These are phyloP conservation scores for Aspergillus arachidicola DNA, from an alignment of 2,329 filamentous ascomycete genomes.

Conservation along the genomic window DNA sequence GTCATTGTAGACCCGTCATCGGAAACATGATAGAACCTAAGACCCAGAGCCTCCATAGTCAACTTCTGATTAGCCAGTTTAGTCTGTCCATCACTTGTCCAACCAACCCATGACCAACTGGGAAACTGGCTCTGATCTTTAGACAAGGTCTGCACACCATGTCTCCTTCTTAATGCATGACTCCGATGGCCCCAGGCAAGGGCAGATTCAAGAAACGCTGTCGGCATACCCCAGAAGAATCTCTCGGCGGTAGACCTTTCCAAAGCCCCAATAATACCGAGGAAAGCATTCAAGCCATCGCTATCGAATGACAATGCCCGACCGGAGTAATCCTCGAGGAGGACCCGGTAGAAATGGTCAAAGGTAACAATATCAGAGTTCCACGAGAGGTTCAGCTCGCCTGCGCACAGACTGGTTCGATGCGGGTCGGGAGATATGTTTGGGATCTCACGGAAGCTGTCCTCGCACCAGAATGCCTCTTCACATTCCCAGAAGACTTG, in stretches of 20 bases:
- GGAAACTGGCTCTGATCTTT: not conserved
- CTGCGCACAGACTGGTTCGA: not conserved
- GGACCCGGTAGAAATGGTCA: not conserved
- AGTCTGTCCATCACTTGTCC: not conserved
- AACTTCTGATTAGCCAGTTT: not conserved
- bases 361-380: not conserved
- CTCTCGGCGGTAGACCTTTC: not conserved
- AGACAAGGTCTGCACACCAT: not conserved
- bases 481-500: conserved; percentile 4
- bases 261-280: not conserved
- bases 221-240: conserved; percentile 2
- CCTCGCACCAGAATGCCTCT: not conserved
- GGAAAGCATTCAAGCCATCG: not conserved
- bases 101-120: conserved; percentile 3
- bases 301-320: not conserved
- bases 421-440: not conserved
- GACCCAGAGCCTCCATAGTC: not conserved
- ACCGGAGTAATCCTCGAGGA: not conserved
- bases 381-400: not conserved
- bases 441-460: not conserved
- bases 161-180: not conserved
- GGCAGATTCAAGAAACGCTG: not conserved
- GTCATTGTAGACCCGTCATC: not conserved
- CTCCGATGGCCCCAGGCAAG: not conserved
- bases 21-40: not conserved